These are phyloP conservation scores for Aspergillus pseudotamarii DNA, from an alignment of 2,329 filamentous ascomycete species.

Conservation along the genomic window DNA sequence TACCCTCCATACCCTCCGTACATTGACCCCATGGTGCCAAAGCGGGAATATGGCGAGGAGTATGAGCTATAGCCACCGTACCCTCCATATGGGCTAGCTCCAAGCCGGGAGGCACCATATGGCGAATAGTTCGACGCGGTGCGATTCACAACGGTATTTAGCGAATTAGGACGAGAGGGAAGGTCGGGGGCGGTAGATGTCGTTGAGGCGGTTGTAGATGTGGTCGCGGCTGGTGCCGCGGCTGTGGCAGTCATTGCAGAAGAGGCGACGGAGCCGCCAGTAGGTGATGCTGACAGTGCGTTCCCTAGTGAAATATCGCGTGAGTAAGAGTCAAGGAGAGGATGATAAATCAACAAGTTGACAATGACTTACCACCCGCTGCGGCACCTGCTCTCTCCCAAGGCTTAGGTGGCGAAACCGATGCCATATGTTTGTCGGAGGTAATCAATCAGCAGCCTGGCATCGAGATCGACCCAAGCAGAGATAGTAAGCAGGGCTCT, in stretches of 20 bases:
- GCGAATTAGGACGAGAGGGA: conserved; percentile 77
- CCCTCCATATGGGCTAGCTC: conserved; percentile 52
- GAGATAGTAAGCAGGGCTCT: conserved; percentile 7
- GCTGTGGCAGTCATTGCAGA: conserved; percentile 39
- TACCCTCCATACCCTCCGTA: conserved; percentile 44
- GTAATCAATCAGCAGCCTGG: conserved; percentile 28
- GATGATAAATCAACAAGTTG: conserved; percentile 11
- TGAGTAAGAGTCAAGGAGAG: conserved; percentile 9
- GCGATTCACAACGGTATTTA: conserved; percentile 79
- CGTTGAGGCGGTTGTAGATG: conserved; percentile 40
- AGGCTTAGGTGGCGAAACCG: conserved; percentile 87
- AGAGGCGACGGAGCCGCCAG: conserved; percentile 28
- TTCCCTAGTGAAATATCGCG: conserved; percentile 23
- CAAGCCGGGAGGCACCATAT: conserved; percentile 60
- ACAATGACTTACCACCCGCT: conserved; percentile 53
- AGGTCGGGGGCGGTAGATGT: conserved; percentile 62
- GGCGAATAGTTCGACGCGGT: conserved; percentile 82
- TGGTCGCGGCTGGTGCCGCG: conserved; percentile 43
- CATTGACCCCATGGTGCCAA: conserved; percentile 51
- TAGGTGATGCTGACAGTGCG: conserved; percentile 29
- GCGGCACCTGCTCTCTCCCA: conserved; percentile 80
- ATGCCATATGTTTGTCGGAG: conserved; percentile 52
- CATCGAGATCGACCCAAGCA: conserved; percentile 29
- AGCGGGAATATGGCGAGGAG: conserved; percentile 59
- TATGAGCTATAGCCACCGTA: conserved; percentile 56